A percentile compares a stretch with the other conserved stretches of the same genome.
Conservation (phyloP, 2,329 filamentous ascomycete genomes). For the Claviceps quebecensis region DNA sequence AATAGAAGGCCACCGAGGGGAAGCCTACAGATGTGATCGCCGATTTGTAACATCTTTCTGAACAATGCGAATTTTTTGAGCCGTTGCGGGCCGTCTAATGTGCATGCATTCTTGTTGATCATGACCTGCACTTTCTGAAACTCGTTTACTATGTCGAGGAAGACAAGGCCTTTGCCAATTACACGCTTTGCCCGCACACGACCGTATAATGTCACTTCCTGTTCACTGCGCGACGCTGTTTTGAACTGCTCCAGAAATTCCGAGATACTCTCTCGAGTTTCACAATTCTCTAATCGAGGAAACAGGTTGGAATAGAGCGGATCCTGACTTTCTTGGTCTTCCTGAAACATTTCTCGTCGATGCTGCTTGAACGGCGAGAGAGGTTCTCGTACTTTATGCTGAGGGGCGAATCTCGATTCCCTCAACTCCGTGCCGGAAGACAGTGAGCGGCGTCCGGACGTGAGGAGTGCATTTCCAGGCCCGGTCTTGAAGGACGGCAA, state of each 20-base stretch:
- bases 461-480: not conserved
- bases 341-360: slow-evolving; percentile 18
- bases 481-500: not conserved
- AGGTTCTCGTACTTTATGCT: slow-evolving; percentile 11
- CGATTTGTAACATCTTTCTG: slow-evolving; percentile 55
- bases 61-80: slow-evolving; percentile 41
- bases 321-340: slow-evolving; percentile 20
- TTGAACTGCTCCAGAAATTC: slow-evolving; percentile 3
- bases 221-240: slow-evolving; percentile 18
- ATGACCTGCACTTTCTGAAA: slow-evolving; percentile 62
- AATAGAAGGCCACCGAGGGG: slow-evolving; percentile 7
- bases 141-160: slow-evolving; percentile 67
- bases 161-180: slow-evolving; percentile 65
- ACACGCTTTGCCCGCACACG: slow-evolving; percentile 60
- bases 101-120: slow-evolving; percentile 47
- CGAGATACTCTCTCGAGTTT: not conserved
- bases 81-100: slow-evolving; percentile 20
- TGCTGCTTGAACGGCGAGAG: slow-evolving; percentile 24
- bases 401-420: slow-evolving; percentile 8
- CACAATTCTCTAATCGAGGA: slow-evolving; percentile 19
- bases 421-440: slow-evolving; percentile 8
- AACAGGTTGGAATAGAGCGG: slow-evolving; percentile 22
- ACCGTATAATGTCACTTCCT: slow-evolving; percentile 31
- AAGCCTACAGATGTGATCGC: slow-evolving; percentile 65
- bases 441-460: slow-evolving; percentile 6